Evolutionary conservation across 1,284 basidiomycete genomes (phyloP), one percentile per base, ranked within the genome.

Genomic region (Puccinia polysora): DNA sequence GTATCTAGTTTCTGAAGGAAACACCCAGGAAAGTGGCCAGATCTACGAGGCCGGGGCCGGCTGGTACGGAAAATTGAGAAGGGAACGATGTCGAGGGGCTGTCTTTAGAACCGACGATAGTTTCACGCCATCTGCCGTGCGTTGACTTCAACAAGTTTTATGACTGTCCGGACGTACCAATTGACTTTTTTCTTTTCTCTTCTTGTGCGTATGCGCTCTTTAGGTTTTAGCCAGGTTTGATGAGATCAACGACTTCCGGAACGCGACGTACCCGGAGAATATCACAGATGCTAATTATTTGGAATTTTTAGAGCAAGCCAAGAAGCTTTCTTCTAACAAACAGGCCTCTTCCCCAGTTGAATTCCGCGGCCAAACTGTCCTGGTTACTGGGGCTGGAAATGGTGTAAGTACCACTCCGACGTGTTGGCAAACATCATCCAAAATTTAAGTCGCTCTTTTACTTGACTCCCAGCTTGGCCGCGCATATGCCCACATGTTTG

Each of bases 41-140:
- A 84, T 95, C 47, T 97, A 95, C 77, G 95, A 98, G 82, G 85
- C 94, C 47, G 96, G 94, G 52, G 96, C 91, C 59, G 96, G 95
- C 12, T 98, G 88, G 80, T 84, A 92, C 74, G 90, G 92, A 6
- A 91, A 95, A 81, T 84, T 97, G 73, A 86, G 96, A 75, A 97
- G 93, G 89, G 91, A 98, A 82, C 86, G 93, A 74, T 89, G 89
- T 79, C 86, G 88, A 75, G 95, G 84, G 45, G 84, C 85, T 30
- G 83, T 95, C 63, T 97, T 95, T 86, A 94, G 89, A 82, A 88
- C 92, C 14, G 93, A 98, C 78, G 83, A 86, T 14, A 86, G 85
- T 36, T 97, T 96, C 81, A 97, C 96, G 0, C 95, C 95, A 18
- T 92, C 91, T 56, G 95, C 96, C 59, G 92, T 89, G 78, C 75